phyloP scores from a whole-genome alignment of 2,329 filamentous ascomycete genomes.

The Exserohilum turcica region DNA sequence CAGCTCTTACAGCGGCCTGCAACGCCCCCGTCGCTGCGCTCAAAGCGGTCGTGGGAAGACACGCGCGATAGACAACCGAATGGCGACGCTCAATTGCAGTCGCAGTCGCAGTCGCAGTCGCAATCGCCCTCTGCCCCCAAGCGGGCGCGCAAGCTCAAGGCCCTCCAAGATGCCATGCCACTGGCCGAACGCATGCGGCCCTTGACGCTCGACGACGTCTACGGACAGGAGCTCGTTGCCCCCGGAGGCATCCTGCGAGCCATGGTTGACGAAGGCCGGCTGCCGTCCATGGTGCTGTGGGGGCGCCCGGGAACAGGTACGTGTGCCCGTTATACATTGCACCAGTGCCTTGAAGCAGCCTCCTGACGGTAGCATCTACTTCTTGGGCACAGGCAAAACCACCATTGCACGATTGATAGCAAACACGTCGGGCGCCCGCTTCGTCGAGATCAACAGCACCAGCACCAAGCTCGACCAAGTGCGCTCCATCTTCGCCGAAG shows the following conservation, averaged over 20 bases:
- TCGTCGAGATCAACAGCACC: slow-evolving; percentile 90
- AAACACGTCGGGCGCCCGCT: slow-evolving; percentile 77
- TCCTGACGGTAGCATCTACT: too few relatives aligned
- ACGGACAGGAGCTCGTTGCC: slow-evolving; percentile 89
- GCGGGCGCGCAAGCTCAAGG: slow-evolving; percentile 61
- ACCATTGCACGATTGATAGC: slow-evolving; percentile 93
- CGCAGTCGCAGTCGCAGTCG: not conserved
- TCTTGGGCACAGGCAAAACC: slow-evolving; percentile 78
- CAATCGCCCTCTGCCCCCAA: slow-evolving; percentile 55
- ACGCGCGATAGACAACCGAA: slow-evolving; percentile 17
- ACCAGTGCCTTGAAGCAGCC: too few relatives aligned
- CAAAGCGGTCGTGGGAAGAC: slow-evolving; percentile 35
- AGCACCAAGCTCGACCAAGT: slow-evolving; percentile 85
- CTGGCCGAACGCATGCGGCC: slow-evolving; percentile 95
- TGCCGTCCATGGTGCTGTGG: slow-evolving; percentile 97
- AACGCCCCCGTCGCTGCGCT: slow-evolving; percentile 34
- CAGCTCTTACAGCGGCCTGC: slow-evolving; percentile 26
- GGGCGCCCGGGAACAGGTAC: slow-evolving; percentile 71
- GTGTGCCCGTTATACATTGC: too few relatives aligned
- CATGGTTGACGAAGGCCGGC: slow-evolving; percentile 81
- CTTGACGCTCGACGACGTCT: slow-evolving; percentile 79
- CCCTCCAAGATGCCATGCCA: slow-evolving; percentile 73
- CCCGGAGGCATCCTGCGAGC: slow-evolving; percentile 80
- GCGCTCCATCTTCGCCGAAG: slow-evolving; percentile 89
- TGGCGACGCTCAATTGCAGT: slow-evolving; percentile 22